Evolutionary conservation across 306 rosid species (phyloP).

Genomic region (Acacia melanoxylon): DNA sequence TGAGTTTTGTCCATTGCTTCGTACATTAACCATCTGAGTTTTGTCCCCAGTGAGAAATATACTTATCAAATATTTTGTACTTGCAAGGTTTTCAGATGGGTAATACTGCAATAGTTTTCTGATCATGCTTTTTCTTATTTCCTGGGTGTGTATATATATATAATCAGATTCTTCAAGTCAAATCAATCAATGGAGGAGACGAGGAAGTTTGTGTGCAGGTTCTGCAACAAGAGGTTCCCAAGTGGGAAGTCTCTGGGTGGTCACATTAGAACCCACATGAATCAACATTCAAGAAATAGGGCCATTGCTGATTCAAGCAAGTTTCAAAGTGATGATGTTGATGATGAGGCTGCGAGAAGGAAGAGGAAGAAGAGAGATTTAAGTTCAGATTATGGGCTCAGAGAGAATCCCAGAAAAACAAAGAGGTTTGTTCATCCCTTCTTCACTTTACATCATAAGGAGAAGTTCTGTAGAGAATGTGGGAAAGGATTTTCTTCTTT

Average conservation of each 20-base stretch:
- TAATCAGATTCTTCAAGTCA: conserved; percentile 32
- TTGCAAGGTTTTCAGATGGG: conserved; percentile 38
- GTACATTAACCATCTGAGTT: conserved; percentile 19
- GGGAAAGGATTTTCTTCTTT: conserved; percentile 76
- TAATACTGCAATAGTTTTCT: conserved; percentile 23
- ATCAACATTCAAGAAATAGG: conserved; percentile 16
- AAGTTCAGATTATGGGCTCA: conserved; percentile 53
- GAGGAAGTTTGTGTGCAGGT: conserved; percentile 70
- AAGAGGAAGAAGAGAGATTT: conserved; percentile 64
- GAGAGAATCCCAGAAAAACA: conserved; percentile 83
- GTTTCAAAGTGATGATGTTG: conserved; percentile 19
- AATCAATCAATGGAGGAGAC: conserved; percentile 45
- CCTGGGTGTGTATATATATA: background rate
- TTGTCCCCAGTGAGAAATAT: conserved; percentile 2
- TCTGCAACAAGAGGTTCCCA: conserved; percentile 57
- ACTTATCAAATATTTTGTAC: conserved; percentile 26
- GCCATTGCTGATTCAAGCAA: conserved; percentile 33
- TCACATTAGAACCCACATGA: conserved; percentile 77
- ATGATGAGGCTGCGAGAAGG: conserved; percentile 21
- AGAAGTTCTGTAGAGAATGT: conserved; percentile 70
- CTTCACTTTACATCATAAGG: conserved; percentile 26
- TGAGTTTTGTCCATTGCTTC: conserved; percentile 23
- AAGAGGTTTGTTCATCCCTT: conserved; percentile 60
- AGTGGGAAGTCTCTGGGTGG: conserved; percentile 86
- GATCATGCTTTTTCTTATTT: conserved; percentile 25